phyloP scores from a whole-genome alignment of 2,329 filamentous ascomycete genomes.

The Metarhizium robertsii region DNA sequence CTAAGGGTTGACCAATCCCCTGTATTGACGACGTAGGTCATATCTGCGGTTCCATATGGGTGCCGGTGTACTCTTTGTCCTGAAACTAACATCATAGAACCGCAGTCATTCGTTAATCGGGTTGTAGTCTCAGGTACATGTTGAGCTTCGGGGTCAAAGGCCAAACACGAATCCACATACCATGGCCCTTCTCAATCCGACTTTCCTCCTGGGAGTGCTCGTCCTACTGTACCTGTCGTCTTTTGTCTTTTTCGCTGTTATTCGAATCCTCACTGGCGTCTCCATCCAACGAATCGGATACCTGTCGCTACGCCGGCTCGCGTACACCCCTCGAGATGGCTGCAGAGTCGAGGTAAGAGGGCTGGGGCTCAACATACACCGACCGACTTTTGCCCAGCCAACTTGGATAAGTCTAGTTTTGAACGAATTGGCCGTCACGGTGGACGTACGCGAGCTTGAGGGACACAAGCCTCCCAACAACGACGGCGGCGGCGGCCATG shows the following conservation, averaged over 20 bases:
- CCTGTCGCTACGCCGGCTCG: conserved; percentile 80
- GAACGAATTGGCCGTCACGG: conserved; percentile 72
- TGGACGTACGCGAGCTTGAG: conserved; percentile 64
- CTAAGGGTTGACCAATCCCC: conserved; percentile 1
- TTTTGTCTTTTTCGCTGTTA: conserved; percentile 85
- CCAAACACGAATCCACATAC: not conserved
- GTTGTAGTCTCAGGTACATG: not conserved
- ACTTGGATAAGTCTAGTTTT: conserved; percentile 92
- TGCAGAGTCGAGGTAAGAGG: conserved; percentile 83
- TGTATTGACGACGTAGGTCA: not conserved
- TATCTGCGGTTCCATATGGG: not conserved
- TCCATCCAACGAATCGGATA: conserved; percentile 95
- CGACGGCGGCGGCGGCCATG: conserved; percentile 20
- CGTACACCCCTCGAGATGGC: conserved; percentile 83
- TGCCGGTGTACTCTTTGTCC: not conserved
- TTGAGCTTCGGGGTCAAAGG: not conserved
- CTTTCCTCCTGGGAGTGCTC: conserved; percentile 78
- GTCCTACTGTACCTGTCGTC: conserved; percentile 83
- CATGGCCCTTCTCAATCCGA: conserved; percentile 62
- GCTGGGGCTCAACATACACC: conserved; percentile 78
- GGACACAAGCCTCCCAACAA: conserved; percentile 29
- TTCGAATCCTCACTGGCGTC: conserved; percentile 85
- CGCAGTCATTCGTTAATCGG: not conserved
- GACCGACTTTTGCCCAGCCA: conserved; percentile 92
- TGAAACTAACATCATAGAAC: not conserved